Base-by-base conservation (phyloP, 1,284 basidiomycete species). In the Microbotryum intermedium region DNA sequence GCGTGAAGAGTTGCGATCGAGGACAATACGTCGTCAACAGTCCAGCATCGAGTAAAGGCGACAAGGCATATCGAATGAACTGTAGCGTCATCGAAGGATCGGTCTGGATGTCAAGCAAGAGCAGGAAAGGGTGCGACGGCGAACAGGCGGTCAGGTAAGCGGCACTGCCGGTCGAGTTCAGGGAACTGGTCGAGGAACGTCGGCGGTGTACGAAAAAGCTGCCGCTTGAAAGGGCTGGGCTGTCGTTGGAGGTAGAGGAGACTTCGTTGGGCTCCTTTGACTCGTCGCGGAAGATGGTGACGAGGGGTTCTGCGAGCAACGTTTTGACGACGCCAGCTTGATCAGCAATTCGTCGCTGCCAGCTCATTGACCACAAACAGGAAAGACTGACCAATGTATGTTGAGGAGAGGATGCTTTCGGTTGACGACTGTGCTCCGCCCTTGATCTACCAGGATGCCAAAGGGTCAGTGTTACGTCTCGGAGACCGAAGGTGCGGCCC, bases 1-100 rank as follows among this genome's bases (percentile, higher is more conserved):
- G 53, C 4, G 55, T 59, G n/a, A 28, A 25, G 20, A 43, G n/a
- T 3, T 29, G 6, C 16, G 55, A 54, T 29, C 62, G 62, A 10
- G 64, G 55, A 50, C 61, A 65, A 53, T 51, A 65, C 13, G 47
- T 48, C 4, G 64, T 55, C 21, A 65, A 53, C 45, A 65, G 58
- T 2, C 34, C 48, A 9, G 54, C 55, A 30, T 65, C 64, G 28
- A 53, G 55, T 11, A 65, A 50, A 1, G 60, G 64, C 13, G 53
- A 42, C 16, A 65, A 56, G 25, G 46, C 49, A 48, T 59, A 50
- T 46, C 56, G 30, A 44, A 65, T 28, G 55, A 53, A 65, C 7
- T 55, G 58, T 46, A 62, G 50, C 4, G 64, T 60, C 25, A 60
- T 43, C 13, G 28, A 10, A n/a, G 60, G 49, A 1, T 56, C 21